Evolutionary conservation across 352 stramenopile species (phyloP).

Genomic region (Albugo candida): DNA sequence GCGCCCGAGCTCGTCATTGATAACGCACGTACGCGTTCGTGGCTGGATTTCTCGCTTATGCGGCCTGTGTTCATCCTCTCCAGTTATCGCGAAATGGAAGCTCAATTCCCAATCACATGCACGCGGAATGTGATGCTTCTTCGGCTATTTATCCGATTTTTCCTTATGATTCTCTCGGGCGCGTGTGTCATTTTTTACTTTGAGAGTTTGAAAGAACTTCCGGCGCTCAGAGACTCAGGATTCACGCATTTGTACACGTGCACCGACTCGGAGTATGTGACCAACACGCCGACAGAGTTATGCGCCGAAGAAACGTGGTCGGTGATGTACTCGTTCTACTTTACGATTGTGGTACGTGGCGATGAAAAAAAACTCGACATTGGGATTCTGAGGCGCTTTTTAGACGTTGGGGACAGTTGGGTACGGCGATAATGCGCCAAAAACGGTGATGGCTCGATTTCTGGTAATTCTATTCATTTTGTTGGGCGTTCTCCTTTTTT

Average conservation of each 20-base stretch:
- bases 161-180: slow-evolving; percentile 67
- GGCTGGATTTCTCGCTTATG: slow-evolving; percentile 77
- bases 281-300: slow-evolving; percentile 7
- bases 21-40: slow-evolving; percentile 31
- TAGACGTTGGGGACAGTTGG: slow-evolving; percentile 75
- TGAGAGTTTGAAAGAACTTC: slow-evolving; percentile 72
- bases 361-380: not conserved
- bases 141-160: slow-evolving; percentile 51
- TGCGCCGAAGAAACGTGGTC: slow-evolving; percentile 51
- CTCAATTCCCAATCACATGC: slow-evolving; percentile 36
- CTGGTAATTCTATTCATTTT: slow-evolving; percentile 80
- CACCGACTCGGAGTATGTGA: slow-evolving; percentile 10
- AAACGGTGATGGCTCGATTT: slow-evolving; percentile 62
- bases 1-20: slow-evolving; percentile 31
- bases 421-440: slow-evolving; percentile 69
- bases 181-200: slow-evolving; percentile 72
- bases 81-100: slow-evolving; percentile 74
- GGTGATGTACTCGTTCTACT: slow-evolving; percentile 80
- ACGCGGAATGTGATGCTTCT: slow-evolving; percentile 49
- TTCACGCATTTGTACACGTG: slow-evolving; percentile 71
- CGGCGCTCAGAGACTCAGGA: slow-evolving; percentile 51
- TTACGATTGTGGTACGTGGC: slow-evolving; percentile 58
- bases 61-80: slow-evolving; percentile 56
- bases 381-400: no score
- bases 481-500: slow-evolving; percentile 74